phyloP scores from a whole-genome alignment of 495 filamentous ascomycete genomes.

The Neurospora sp. region DNA sequence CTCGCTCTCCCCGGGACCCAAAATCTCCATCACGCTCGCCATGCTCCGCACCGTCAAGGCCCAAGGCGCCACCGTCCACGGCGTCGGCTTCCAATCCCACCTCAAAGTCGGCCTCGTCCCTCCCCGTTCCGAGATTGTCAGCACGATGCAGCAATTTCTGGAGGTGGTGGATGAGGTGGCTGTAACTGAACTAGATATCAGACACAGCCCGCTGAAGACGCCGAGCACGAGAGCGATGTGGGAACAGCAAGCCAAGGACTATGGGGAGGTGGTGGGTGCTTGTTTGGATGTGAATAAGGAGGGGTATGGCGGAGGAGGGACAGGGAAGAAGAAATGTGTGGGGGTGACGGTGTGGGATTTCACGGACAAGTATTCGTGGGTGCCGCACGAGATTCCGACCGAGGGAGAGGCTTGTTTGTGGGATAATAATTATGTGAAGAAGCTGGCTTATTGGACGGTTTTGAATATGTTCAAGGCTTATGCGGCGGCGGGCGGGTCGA shows the following conservation, averaged over 20 bases:
- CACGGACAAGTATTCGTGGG: slow-evolving; percentile 47
- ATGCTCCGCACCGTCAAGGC: slow-evolving; percentile 34
- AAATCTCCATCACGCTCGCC: slow-evolving; percentile 32
- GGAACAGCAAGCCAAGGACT: slow-evolving; percentile 42
- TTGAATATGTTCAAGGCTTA: slow-evolving; percentile 13
- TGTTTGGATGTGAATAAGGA: slow-evolving; percentile 28
- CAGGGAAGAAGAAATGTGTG: slow-evolving; percentile 32
- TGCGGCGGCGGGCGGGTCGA: slow-evolving; percentile 1
- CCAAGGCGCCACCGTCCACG: slow-evolving; percentile 40
- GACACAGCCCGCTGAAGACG: slow-evolving; percentile 24
- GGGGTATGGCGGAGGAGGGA: slow-evolving; percentile 6
- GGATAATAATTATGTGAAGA: slow-evolving; percentile 37
- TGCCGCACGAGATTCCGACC: slow-evolving; percentile 33
- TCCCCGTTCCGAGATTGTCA: slow-evolving; percentile 21
- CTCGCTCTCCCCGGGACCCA: slow-evolving; percentile 24
- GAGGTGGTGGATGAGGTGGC: slow-evolving; percentile 40
- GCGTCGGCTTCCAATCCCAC: slow-evolving; percentile 47
- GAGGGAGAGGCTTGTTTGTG: slow-evolving; percentile 41
- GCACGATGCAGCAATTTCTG: slow-evolving; percentile 30
- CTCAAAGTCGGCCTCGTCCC: slow-evolving; percentile 40
- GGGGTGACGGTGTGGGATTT: slow-evolving; percentile 53
- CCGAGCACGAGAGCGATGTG: slow-evolving; percentile 24
- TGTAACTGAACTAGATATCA: slow-evolving; percentile 49
- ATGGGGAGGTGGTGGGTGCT: slow-evolving; percentile 36
- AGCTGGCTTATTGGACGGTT: slow-evolving; percentile 37